Conservation (phyloP, 1,139 yeast species). For the Magnusiomyces paraingens region DNA sequence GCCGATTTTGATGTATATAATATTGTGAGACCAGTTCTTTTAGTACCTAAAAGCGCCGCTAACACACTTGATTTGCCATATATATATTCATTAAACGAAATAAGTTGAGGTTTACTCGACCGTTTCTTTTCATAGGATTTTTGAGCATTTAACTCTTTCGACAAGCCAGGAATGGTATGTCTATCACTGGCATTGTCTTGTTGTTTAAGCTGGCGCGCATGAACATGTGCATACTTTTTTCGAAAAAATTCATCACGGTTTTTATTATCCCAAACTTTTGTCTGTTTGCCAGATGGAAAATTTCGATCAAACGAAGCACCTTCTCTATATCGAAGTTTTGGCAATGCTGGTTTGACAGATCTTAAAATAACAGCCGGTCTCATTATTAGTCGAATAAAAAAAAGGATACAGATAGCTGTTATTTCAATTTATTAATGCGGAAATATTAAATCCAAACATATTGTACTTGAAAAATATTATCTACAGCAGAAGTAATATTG, state of each 20-base stretch:
- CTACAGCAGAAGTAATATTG: too few relatives aligned
- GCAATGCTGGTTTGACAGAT: too few relatives aligned
- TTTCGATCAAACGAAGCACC: conserved; percentile 36
- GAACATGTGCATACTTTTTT: conserved; percentile 52
- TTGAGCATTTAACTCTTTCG: background rate
- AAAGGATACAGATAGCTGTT: too few relatives aligned
- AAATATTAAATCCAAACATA: too few relatives aligned
- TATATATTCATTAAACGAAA: conserved; percentile 45
- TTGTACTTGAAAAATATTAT: too few relatives aligned
- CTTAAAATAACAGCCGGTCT: too few relatives aligned
- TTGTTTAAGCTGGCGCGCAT: conserved; percentile 39
- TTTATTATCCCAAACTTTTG: conserved; percentile 55
- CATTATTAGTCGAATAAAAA: too few relatives aligned
- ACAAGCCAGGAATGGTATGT: background rate
- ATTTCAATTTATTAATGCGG: too few relatives aligned
- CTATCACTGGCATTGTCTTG: conserved; percentile 3
- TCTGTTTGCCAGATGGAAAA: conserved; percentile 36
- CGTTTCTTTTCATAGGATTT: background rate
- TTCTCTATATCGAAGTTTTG: background rate
- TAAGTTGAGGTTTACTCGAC: background rate
- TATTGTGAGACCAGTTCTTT: conserved; percentile 35
- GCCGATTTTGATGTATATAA: conserved; percentile 1
- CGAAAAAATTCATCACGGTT: conserved; percentile 51
- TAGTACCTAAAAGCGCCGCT: conserved; percentile 57
- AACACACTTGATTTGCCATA: conserved; percentile 73